phyloP scores from a whole-genome alignment of 306 rosid species.

The Quercus variabilis region DNA sequence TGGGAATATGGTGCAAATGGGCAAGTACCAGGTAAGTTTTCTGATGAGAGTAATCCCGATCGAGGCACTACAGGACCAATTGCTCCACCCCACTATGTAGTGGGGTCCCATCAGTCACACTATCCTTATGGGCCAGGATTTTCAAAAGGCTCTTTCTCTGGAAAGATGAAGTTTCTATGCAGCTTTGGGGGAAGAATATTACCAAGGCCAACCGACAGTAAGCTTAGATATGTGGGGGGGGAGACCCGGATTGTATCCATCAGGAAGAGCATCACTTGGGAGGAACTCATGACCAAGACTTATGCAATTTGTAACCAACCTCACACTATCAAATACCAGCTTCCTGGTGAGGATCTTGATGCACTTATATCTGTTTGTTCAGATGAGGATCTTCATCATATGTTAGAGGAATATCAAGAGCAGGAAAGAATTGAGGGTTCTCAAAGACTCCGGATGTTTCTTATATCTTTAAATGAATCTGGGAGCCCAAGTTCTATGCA shows the following conservation, averaged over 20 bases:
- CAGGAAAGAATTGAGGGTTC: conserved; percentile 70
- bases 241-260: conserved; percentile 84
- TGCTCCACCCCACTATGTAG: conserved; percentile 27
- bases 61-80: conserved; percentile 29
- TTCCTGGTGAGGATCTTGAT: conserved; percentile 96
- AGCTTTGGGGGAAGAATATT: conserved; percentile 92
- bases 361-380: conserved; percentile 94
- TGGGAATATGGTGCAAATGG: conserved; percentile 46
- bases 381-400: conserved; percentile 88
- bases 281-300: conserved; percentile 67
- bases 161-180: conserved; percentile 79
- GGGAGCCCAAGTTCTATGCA: conserved; percentile 64
- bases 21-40: conserved; percentile 39
- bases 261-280: conserved; percentile 43
- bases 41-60: conserved; percentile 32
- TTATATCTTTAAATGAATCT: conserved; percentile 62
- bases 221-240: conserved; percentile 86
- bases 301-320: conserved; percentile 56
- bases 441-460: conserved; percentile 79
- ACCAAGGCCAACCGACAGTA: conserved; percentile 84
- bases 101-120: conserved; percentile 52
- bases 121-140: conserved; percentile 41
- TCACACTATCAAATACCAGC: conserved; percentile 89
- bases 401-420: conserved; percentile 88
- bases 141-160: conserved; percentile 42